phyloP scores from a whole-genome alignment of 257 asterid genomes.

The Solanum sitiens region DNA sequence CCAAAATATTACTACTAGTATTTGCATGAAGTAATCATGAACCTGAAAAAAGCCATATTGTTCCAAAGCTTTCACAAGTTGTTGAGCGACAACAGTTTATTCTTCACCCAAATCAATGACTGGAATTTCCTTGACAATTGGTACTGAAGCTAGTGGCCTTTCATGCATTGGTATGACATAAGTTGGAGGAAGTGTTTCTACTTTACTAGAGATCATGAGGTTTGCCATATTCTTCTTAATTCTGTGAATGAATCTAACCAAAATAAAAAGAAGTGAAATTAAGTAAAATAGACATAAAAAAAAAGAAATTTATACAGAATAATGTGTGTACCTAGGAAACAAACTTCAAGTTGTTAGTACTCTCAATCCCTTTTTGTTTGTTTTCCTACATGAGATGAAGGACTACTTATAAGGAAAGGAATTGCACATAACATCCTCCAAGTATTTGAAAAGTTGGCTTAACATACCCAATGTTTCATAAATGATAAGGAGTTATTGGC shows the following conservation, averaged over 20 bases:
- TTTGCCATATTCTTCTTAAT: background rate
- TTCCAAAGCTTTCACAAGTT: background rate
- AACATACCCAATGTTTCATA: background rate
- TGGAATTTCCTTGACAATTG: background rate
- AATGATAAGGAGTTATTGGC: background rate
- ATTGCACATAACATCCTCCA: background rate
- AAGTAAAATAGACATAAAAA: background rate
- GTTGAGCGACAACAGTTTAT: background rate
- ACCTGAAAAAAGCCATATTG: background rate
- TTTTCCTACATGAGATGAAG: background rate
- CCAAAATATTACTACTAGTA: too few species aligned
- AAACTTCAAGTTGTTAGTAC: background rate
- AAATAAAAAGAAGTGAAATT: background rate
- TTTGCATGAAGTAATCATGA: too few species aligned
- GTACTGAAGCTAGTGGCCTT: background rate
- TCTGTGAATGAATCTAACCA: background rate
- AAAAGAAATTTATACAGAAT: too few species aligned
- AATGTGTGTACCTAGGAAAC: background rate
- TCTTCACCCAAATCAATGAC: background rate
- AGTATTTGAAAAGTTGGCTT: background rate
- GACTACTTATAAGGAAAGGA: background rate
- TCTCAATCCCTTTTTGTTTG: background rate
- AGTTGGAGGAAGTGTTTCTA: background rate
- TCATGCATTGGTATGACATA: background rate
- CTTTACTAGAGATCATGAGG: background rate